Evolutionary conservation across 176 grass and related monocot genomes (phyloP).

Genomic region (Chrysopogon serrulatus): DNA sequence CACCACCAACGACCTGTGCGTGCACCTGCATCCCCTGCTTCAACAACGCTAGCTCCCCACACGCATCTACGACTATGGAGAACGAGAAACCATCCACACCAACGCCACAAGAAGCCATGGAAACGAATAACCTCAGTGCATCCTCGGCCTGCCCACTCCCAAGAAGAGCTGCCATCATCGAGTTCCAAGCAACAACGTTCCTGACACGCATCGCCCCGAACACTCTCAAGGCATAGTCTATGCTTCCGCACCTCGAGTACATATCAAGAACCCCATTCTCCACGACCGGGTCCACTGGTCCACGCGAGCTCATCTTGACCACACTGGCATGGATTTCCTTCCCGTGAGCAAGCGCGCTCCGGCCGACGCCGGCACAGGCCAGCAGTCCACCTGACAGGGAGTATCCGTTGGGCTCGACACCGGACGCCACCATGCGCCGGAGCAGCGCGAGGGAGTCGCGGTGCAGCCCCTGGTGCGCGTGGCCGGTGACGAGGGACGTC

Average conservation of each 20-base stretch:
- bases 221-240: conserved; percentile 15
- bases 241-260: conserved; percentile 34
- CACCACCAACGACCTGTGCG: conserved; percentile 10
- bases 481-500: conserved; percentile 58
- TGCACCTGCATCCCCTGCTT: conserved; percentile 52
- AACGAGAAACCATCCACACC: conserved; percentile 42
- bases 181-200: conserved; percentile 48
- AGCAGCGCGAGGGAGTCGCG: conserved; percentile 11
- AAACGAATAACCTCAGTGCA: conserved; percentile 26
- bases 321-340: conserved; percentile 53
- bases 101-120: conserved; percentile 29
- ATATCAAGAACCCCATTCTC: conserved; percentile 57
- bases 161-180: conserved; percentile 50
- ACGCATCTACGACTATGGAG: conserved; percentile 41
- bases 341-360: conserved; percentile 6
- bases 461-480: conserved; percentile 34
- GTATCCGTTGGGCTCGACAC: conserved; percentile 35
- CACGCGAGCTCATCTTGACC: conserved; percentile 23
- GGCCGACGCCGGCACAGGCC: conserved; percentile 21
- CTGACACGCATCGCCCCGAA: conserved; percentile 35
- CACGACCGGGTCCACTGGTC: conserved; percentile 27
- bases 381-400: conserved; percentile 45
- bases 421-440: conserved; percentile 7
- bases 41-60: conserved; percentile 35
- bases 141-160: conserved; percentile 40